These are phyloP conservation scores for Candida xiaguanensis DNA, from an alignment of 805 yeast species.

Conservation along the genomic window DNA sequence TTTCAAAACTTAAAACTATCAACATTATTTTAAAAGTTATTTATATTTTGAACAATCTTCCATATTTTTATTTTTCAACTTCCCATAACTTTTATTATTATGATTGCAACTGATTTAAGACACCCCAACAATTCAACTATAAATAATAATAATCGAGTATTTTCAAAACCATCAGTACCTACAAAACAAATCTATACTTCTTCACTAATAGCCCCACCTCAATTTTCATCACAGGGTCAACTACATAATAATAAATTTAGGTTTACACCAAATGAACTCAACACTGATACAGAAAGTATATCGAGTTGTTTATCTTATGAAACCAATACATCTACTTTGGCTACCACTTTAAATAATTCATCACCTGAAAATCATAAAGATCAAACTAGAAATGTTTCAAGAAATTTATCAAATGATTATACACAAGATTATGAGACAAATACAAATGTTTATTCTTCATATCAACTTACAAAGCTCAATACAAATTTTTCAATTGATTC, in stretches of 20 bases:
- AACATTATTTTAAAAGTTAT: too few species aligned
- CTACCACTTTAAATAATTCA: conserved; percentile 1
- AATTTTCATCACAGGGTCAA: neutral
- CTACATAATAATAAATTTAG: neutral
- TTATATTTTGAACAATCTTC: too few species aligned
- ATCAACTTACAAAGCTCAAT: conserved; percentile 22
- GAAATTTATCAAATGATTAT: neutral
- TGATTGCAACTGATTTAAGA: neutral
- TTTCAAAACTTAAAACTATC: too few species aligned
- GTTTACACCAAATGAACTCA: neutral
- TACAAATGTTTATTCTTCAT: conserved; percentile 12
- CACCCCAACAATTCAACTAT: neutral
- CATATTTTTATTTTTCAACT: neutral
- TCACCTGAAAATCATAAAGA: neutral
- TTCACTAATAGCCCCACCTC: neutral
- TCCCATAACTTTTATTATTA: neutral
- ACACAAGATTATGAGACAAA: neutral
- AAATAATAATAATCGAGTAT: too few species aligned
- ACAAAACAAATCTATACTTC: neutral
- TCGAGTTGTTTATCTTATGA: conserved; percentile 3
- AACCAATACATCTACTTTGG: conserved; percentile 5
- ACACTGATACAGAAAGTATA: conserved; percentile 5
- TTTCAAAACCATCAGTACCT: neutral
- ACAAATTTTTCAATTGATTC: conserved; percentile 21
- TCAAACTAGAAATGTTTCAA: neutral